Evolutionary conservation across 345 rosid species (phyloP).

Genomic region (Citrus inodora): DNA sequence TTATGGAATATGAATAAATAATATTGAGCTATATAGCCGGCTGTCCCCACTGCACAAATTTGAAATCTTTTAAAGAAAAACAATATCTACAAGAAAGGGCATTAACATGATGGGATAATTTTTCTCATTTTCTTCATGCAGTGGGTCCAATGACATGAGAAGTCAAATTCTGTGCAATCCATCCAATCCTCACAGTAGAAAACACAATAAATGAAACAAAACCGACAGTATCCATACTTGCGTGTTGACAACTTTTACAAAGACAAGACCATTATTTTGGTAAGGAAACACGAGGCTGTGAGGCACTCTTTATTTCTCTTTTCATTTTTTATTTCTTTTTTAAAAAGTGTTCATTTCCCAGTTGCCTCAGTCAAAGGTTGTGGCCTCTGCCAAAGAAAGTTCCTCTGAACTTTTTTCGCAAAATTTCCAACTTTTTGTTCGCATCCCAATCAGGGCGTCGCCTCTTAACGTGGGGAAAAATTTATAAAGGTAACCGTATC

Average conservation of each 20-base stretch:
- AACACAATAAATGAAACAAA: not conserved
- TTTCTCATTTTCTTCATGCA: not conserved
- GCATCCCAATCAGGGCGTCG: not conserved
- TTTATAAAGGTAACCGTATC: not conserved
- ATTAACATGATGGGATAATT: not conserved
- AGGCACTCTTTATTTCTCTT: too few relatives aligned
- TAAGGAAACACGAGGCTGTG: conserved; percentile 2
- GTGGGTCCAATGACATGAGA: conserved; percentile 14
- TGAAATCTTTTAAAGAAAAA: not conserved
- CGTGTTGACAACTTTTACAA: conserved; percentile 24
- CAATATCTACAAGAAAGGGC: not conserved
- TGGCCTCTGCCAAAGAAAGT: conserved; percentile 17
- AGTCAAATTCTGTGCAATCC: conserved; percentile 25
- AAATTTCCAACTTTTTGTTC: not conserved
- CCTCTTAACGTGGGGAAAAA: not conserved
- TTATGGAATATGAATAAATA: not conserved
- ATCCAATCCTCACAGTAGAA: not conserved
- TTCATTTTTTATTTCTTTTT: not conserved
- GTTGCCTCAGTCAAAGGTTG: conserved; percentile 18
- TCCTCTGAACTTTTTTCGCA: not conserved
- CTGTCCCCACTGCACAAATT: not conserved
- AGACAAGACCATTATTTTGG: conserved; percentile 5
- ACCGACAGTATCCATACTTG: conserved; percentile 30
- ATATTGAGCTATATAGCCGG: not conserved
- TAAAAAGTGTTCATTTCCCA: not conserved